Evolutionary conservation across 768 basidiomycete species (phyloP), one percentile per base, ranked within the genome.

Genomic region (Suillus alpinus): DNA sequence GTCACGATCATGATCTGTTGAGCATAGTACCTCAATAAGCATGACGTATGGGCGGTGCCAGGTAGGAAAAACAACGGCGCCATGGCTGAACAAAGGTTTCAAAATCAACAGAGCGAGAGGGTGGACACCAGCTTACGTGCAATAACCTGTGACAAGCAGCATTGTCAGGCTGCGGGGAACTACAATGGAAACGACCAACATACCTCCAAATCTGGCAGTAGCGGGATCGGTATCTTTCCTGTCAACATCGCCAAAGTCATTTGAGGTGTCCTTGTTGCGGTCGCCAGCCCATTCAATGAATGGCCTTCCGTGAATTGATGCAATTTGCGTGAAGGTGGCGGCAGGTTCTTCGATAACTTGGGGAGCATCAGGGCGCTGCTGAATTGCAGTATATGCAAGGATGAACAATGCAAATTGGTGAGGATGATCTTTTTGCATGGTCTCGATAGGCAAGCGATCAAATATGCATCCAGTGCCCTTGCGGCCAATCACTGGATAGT

Each of bases 41-140:
- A 70, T 63, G n/a, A 71, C 26, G 26, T 70, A 70, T 18, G 69
- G 69, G 12, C 69, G 67, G 31, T 70, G 69, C 69, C 69, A 70
- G 57, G 69, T 47, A 29, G 67, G 60, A 50, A 70, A 70, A 23
- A 68, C 58, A 43, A 70, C 47, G 4, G 62, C 60, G 12, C 62
- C 61, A 46, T 70, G 69, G 50, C 69, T 70, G 31, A 23, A 59
- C 31, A 51, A 49, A 32, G 9, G 1, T 18, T 53, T 41, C 18
- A 59, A 56, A 44, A 41, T 29, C 7, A 16, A 29, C 23, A 14
- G 18, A 32, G 6, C 8, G 7, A 18, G 7, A n/a, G 3, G 6
- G 10, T 39, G 34, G 9, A 8, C 20, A 43, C n/a, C 1, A 55
- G 58, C 69, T 53, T 65, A 70, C 69, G 65, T 66, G 69, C 69